Conservation (phyloP, 2,329 filamentous ascomycete species). For the Dothistroma septosporum region DNA sequence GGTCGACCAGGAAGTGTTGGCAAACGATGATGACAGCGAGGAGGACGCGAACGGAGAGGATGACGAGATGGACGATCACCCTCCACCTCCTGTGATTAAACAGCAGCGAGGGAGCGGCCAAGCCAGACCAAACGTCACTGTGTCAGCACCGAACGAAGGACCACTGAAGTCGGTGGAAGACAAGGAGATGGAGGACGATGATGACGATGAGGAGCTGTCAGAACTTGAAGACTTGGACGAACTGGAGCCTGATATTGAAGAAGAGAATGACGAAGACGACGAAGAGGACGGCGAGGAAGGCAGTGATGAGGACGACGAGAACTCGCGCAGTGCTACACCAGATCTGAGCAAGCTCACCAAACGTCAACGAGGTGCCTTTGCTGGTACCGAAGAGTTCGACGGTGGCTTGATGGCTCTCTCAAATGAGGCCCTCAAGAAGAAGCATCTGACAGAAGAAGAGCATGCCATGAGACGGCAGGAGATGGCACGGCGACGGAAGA, state of each 20-base stretch:
- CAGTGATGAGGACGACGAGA: constrained; percentile 48
- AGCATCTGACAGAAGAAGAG: constrained; percentile 68
- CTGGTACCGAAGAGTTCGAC: constrained; percentile 44
- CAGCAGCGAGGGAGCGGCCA: constrained; percentile 19
- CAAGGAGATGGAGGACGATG: constrained; percentile 48
- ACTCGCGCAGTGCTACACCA: constrained; percentile 55
- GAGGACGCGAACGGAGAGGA: constrained; percentile 36
- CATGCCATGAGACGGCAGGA: constrained; percentile 68
- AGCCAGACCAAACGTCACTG: constrained; percentile 29
- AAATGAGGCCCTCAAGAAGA: constrained; percentile 68
- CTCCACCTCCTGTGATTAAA: constrained; percentile 34
- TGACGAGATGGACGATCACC: constrained; percentile 36
- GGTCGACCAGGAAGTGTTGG: constrained; percentile 39
- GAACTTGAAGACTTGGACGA: constrained; percentile 33
- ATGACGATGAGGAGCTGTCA: constrained; percentile 48
- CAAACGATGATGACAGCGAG: constrained; percentile 32
- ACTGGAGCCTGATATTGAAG: constrained; percentile 20
- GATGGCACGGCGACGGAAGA: constrained; percentile 70
- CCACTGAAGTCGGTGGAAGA: constrained; percentile 6
- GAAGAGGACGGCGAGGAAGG: constrained; percentile 41
- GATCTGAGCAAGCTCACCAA: constrained; percentile 65
- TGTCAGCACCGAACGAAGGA: constrained; percentile 26
- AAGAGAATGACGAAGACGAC: constrained; percentile 36
- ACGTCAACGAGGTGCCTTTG: constrained; percentile 58
- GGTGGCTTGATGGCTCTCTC: constrained; percentile 47